phyloP scores from a whole-genome alignment of 306 rosid species.

The Cicer pinnatifidum region DNA sequence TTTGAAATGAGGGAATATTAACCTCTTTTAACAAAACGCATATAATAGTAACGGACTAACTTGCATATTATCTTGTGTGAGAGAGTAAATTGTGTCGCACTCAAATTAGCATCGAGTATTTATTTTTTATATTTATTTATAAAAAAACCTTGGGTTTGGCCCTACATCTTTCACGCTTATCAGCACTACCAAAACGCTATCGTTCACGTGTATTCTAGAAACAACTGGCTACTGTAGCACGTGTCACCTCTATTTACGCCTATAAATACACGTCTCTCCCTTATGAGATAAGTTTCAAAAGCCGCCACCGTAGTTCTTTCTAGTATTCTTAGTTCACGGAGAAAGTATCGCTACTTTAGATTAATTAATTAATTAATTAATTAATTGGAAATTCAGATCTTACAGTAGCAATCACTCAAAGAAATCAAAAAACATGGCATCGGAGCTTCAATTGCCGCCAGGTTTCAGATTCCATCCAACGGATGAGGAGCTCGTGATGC shows the following conservation, averaged over 20 bases:
- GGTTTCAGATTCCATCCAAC: constrained; percentile 98
- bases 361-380: too few species aligned
- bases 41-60: too few species aligned
- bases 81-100: too few species aligned
- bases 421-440: constrained; percentile 45
- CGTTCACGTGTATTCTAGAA: constrained; percentile 86
- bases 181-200: constrained; percentile 43
- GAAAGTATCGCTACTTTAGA: not conserved
- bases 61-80: too few species aligned
- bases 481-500: constrained; percentile 91
- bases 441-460: constrained; percentile 80
- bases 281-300: constrained; percentile 73
- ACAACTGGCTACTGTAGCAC: constrained; percentile 46
- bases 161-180: constrained; percentile 26
- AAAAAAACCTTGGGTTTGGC: not conserved
- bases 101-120: too few species aligned
- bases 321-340: not conserved
- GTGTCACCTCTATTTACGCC: constrained; percentile 43
- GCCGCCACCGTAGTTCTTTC: constrained; percentile 54
- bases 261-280: constrained; percentile 64
- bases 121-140: too few species aligned
- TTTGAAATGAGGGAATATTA: too few species aligned
- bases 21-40: too few species aligned
- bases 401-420: not conserved
- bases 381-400: not conserved